Base-by-base conservation (phyloP, 352 stramenopile species). In the Pythium phragmiticola region DNA sequence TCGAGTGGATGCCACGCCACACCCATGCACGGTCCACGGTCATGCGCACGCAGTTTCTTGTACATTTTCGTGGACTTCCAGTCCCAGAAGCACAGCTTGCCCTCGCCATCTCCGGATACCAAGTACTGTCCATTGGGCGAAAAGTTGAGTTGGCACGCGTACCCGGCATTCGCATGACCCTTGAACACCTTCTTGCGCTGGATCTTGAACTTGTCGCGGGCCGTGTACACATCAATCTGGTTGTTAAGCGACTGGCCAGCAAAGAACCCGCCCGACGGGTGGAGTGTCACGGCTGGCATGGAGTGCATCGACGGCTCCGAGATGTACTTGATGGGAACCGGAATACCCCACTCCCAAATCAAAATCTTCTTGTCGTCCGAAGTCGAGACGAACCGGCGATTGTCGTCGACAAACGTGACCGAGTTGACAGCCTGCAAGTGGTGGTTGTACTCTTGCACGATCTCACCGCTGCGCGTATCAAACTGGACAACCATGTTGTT, bases 241-340 rank as follows among this genome's bases (percentile, higher is more conserved):
- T 99, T 99, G 82, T 99, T 98, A 16, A 99, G 75, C 19, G 87
- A 98, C 76, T 99, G 97, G 19, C 96, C 94, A 4, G 94, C 87
- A 60, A 99, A 95, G 72, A 96, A 99, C 7, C 82, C 75, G 33
- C 92, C 82, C 17, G 79, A 95, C 0, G 98, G 97, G 63, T 99
- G 96, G 63, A 98, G 74, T 17, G 93, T 92, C 45, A 99, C 87
- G 4, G 95, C 90, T 0, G 97, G 97, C 90, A 99, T 99, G 39
- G 95, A 98, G 76, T 99, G 96, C 97, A 99, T 99, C 33, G 94
- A 90, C 16, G 97, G 97, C 79, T 99, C 97, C 1, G 89, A 95
- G 60, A 99, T 99, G 76, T 99, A 99, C 77, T 99, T 99, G 68
- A 99, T 98, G 0, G 97, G 98, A 36, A 99, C 97, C 4, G 97